Percentiles rank a stretch among this genome's conserved stretches.
These are phyloP conservation scores for Scedosporium minutisporum DNA, from an alignment of 2,329 filamentous ascomycete species.

Conservation along the genomic window DNA sequence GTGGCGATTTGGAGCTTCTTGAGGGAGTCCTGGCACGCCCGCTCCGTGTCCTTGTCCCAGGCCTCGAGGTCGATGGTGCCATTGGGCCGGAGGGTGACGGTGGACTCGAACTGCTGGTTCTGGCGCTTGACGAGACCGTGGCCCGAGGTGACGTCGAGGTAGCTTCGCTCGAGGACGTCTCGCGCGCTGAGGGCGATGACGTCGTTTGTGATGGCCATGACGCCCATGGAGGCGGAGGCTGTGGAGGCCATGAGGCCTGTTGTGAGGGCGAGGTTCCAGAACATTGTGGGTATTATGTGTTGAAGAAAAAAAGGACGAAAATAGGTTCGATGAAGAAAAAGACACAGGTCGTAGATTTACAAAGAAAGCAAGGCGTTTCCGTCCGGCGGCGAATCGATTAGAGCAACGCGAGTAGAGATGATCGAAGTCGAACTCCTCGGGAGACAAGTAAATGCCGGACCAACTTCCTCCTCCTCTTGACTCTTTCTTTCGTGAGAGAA, in stretches of 20 bases:
- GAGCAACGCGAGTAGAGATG: neutral
- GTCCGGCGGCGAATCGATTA: conserved; percentile 7
- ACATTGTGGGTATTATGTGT: conserved; percentile 7
- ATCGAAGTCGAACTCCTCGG: neutral
- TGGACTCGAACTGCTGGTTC: conserved; percentile 1
- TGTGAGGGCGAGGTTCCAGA: conserved; percentile 8
- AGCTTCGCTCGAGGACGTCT: conserved; percentile 9
- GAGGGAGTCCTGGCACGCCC: conserved; percentile 52
- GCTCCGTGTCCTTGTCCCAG: conserved; percentile 46
- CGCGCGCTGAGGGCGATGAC: conserved; percentile 5
- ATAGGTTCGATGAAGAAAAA: neutral
- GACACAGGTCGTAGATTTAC: conserved; percentile 1
- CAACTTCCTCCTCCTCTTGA: neutral
- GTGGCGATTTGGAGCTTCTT: conserved; percentile 44
- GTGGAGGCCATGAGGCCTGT: conserved; percentile 7
- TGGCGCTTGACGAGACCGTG: neutral
- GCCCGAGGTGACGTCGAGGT: conserved; percentile 6
- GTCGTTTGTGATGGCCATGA: conserved; percentile 3
- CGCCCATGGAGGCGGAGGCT: conserved; percentile 8
- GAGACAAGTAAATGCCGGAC: conserved; percentile 2
- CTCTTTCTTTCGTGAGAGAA: neutral
- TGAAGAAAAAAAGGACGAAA: neutral
- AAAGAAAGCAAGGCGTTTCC: conserved; percentile 1
- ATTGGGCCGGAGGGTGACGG: conserved; percentile 27
- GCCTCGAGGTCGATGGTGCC: conserved; percentile 41